phyloP scores from a whole-genome alignment of 208 protist species.

The Wallacemonas sp. region DNA sequence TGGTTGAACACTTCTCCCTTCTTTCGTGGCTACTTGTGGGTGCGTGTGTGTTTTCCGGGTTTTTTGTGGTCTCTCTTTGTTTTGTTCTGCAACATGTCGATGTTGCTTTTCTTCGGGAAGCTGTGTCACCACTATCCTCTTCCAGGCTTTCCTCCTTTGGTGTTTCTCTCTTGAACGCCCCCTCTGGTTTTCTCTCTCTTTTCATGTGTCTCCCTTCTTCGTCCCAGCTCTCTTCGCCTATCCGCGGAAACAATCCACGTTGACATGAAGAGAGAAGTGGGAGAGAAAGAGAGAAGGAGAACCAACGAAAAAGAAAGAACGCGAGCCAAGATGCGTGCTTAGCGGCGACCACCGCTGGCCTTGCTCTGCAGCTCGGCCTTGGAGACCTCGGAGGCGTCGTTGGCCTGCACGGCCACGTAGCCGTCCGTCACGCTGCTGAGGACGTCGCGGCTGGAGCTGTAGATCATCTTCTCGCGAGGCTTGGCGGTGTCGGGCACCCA shows the following conservation, averaged over 20 bases:
- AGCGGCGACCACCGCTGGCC: conserved; percentile 18
- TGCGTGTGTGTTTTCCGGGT: not conserved
- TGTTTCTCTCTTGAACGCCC: not conserved
- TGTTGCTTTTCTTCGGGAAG: no score
- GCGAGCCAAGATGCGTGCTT: no score
- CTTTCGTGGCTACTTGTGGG: not conserved
- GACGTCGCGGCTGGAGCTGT: conserved; percentile 81
- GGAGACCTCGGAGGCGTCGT: conserved; percentile 69
- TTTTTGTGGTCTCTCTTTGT: no score
- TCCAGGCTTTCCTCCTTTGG: not conserved
- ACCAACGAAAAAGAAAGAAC: no score
- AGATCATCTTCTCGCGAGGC: conserved; percentile 87
- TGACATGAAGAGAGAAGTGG: no score
- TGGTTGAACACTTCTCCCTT: conserved; percentile 11
- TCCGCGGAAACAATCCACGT: no score
- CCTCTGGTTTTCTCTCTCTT: no score
- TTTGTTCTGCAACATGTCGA: no score
- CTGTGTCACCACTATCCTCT: no score
- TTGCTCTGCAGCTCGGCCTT: conserved; percentile 57
- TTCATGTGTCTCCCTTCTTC: no score
- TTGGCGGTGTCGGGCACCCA: conserved; percentile 86
- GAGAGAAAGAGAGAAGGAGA: not conserved
- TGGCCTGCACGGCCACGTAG: conserved; percentile 88
- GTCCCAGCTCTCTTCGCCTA: no score
- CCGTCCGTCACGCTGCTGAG: conserved; percentile 71